Evolutionary conservation across 2,329 filamentous ascomycete species (phyloP).

Genomic region (Aureobasidium namibiae): DNA sequence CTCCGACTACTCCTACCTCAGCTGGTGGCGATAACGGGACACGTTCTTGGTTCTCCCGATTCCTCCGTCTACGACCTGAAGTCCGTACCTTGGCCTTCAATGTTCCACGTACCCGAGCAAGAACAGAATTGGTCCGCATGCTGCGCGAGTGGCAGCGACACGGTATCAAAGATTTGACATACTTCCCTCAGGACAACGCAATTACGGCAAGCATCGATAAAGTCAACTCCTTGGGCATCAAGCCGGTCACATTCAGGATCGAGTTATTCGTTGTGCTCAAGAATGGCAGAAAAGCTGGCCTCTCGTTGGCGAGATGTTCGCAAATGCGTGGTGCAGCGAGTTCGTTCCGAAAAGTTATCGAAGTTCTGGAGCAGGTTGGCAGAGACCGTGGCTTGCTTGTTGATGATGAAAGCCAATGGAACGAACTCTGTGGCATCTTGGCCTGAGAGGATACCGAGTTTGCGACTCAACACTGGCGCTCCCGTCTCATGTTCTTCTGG

Average conservation of each 20-base stretch:
- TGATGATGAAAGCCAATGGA: constrained; percentile 41
- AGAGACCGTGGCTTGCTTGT: constrained; percentile 59
- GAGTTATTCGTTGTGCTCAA: constrained; percentile 87
- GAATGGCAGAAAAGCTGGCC: constrained; percentile 65
- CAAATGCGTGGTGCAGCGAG: constrained; percentile 88
- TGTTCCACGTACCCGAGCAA: constrained; percentile 61
- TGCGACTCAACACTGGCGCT: not conserved
- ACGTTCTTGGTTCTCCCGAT: constrained; percentile 79
- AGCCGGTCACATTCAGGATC: constrained; percentile 77
- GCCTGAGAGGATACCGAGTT: not conserved
- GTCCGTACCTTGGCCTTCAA: constrained; percentile 67
- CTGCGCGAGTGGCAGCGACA: constrained; percentile 67
- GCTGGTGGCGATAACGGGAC: constrained; percentile 21
- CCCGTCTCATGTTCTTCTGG: not conserved
- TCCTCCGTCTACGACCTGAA: constrained; percentile 84
- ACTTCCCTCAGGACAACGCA: constrained; percentile 70
- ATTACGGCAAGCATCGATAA: constrained; percentile 70
- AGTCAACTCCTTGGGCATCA: constrained; percentile 72
- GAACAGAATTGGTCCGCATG: constrained; percentile 67
- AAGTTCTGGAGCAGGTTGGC: constrained; percentile 64
- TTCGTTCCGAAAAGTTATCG: constrained; percentile 76
- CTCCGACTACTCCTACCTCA: constrained; percentile 25
- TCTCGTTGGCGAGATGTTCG: constrained; percentile 77
- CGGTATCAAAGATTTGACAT: constrained; percentile 70
- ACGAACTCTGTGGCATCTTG: constrained; percentile 36